Evolutionary conservation across 148 eudicot species (phyloP), one percentile per base, ranked within the genome.

Genomic region (Cornus suecica): DNA sequence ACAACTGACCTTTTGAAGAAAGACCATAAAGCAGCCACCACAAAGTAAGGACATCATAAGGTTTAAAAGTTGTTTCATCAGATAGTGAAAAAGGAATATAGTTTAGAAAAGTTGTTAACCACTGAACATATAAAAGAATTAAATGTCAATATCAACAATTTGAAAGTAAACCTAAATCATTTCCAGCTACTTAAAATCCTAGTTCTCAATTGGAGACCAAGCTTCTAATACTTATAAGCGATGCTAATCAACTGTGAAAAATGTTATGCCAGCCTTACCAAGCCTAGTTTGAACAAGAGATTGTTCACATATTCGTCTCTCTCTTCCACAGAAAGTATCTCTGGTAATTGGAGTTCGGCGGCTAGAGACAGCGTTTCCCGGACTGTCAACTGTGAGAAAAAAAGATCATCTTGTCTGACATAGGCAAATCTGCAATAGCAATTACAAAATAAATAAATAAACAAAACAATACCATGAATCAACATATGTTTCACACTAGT

Each of bases 381-480:
- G 66, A 95, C 99, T 14, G 99, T 93, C 85, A 95, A 87, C 81
- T 95, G 99, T 37, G 98, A 90, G 89, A 95, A 95, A 79, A 95
- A 95, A 68, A 95, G 94, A 80, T 93, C 99, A 80, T 93, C 99
- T 82, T 95, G 99, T 81, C 98, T 91, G 77, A 95, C 90, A 82
- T 73, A 95, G 68, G 99, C 99, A 84, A 81, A 84, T 87, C 99
- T 95, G 86, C 72, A 80, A 75, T 24, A 74, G 67, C 61, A 80
- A 74, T 64, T 45, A 26, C 29, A 6, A 77, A 54, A 51, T 29
- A 51, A 48, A 56, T 25, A 8, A 34, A 78, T 27, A 15, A 29
- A 70, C 24, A 29, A 23, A n/a, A n/a, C n/a, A 48, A 37, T n/a
- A 68, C 27, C 63, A 32, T 2, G 25, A 29, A 61, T 58, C 18